Conservation (phyloP, 2,329 filamentous ascomycete species). For the Fusarium secorum region DNA sequence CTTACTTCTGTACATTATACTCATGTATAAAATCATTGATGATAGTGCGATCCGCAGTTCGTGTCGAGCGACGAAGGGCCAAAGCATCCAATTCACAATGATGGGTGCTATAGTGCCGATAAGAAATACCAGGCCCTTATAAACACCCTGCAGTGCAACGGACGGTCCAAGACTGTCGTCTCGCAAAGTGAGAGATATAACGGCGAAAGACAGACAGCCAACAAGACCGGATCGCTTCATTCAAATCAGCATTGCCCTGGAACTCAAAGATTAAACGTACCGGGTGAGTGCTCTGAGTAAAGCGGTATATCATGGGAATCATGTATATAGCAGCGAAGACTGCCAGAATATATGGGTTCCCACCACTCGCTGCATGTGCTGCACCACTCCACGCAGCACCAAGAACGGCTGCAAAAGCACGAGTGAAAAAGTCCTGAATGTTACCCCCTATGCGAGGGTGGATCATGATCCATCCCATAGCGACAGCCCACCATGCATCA, state of each 20-base stretch:
- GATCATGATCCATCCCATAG: conserved; percentile 64
- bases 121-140: conserved; percentile 59
- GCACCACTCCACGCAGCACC: conserved; percentile 64
- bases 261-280: conserved; percentile 42
- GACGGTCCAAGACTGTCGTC: conserved; percentile 44
- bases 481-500: conserved; percentile 66
- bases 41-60: conserved; percentile 64
- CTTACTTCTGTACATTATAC: conserved; percentile 63
- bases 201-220: conserved; percentile 64
- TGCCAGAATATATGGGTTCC: conserved; percentile 63
- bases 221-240: conserved; percentile 62
- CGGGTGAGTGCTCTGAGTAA: conserved; percentile 62
- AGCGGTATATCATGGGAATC: conserved; percentile 67
- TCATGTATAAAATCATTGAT: conserved; percentile 65
- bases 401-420: conserved; percentile 57
- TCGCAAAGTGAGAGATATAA: conserved; percentile 58
- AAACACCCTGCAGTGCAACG: conserved; percentile 53
- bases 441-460: conserved; percentile 63
- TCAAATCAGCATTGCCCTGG: conserved; percentile 12
- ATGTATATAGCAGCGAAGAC: conserved; percentile 64
- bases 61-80: conserved; percentile 68
- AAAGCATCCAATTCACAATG: conserved; percentile 65
- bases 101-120: conserved; percentile 62
- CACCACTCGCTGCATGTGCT: conserved; percentile 58
- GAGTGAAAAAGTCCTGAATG: conserved; percentile 63